These are phyloP conservation scores for Phylloporus rhodoxanthus DNA, from an alignment of 768 basidiomycete genomes.

Conservation along the genomic window DNA sequence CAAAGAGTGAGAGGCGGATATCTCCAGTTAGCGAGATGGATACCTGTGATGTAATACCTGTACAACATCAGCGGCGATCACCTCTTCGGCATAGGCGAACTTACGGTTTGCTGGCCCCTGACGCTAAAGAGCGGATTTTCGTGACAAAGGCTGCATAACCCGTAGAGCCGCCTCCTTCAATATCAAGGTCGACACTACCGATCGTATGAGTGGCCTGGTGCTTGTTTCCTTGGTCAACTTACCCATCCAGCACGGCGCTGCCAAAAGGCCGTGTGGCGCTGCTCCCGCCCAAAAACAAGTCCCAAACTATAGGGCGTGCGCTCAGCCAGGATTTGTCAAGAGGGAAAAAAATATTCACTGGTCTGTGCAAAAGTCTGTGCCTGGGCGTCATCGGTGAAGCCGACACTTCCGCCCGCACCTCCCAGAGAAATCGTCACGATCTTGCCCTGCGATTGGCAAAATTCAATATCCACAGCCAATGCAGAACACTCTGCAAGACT, in stretches of 20 bases:
- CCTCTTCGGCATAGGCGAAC: not conserved
- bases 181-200: conserved; percentile 63
- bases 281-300: conserved; percentile 44
- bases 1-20: not conserved
- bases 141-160: conserved; percentile 45
- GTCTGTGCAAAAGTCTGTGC: conserved; percentile 31
- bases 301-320: conserved; percentile 30
- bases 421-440: conserved; percentile 43
- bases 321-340: conserved; percentile 4
- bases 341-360: conserved; percentile 5
- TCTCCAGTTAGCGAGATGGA: not conserved
- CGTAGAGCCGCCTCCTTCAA: conserved; percentile 56
- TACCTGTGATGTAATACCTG: conserved; percentile 59
- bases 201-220: not conserved
- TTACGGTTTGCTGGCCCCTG: conserved; percentile 20
- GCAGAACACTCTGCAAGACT: conserved; percentile 35
- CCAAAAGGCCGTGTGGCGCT: conserved; percentile 41
- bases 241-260: conserved; percentile 43
- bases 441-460: conserved; percentile 43
- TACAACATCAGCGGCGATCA: not conserved
- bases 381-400: conserved; percentile 35
- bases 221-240: conserved; percentile 4
- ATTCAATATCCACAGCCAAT: conserved; percentile 38
- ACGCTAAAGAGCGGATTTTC: conserved; percentile 23
- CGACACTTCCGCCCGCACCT: conserved; percentile 37